A percentile compares a stretch with the other conserved stretches of the same genome.
phyloP scores from a whole-genome alignment of 2,329 filamentous ascomycete genomes.

The Geosmithia morbida region DNA sequence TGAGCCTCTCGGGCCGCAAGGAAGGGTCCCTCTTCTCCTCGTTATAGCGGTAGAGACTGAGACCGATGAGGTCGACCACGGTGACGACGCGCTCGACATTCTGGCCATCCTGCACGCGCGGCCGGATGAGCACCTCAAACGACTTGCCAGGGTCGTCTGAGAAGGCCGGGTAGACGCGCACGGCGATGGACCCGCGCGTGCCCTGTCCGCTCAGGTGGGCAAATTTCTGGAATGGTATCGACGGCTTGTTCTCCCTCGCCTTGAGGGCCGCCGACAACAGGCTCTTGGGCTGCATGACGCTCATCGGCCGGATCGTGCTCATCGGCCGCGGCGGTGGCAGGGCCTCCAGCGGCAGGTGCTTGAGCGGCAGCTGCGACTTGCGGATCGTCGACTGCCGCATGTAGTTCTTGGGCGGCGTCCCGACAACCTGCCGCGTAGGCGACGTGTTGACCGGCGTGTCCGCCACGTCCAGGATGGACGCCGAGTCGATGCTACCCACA shows the following conservation, averaged over 20 bases:
- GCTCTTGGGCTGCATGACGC: slow-evolving; percentile 55
- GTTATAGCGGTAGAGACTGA: slow-evolving; percentile 64
- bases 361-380: slow-evolving; percentile 40
- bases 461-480: slow-evolving; percentile 53
- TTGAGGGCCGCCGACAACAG: slow-evolving; percentile 58
- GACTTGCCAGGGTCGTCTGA: slow-evolving; percentile 49
- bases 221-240: slow-evolving; percentile 63
- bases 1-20: slow-evolving; percentile 49
- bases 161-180: slow-evolving; percentile 66
- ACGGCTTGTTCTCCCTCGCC: slow-evolving; percentile 53
- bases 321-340: slow-evolving; percentile 58
- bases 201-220: slow-evolving; percentile 65
- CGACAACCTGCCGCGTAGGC: slow-evolving; percentile 42
- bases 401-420: slow-evolving; percentile 48
- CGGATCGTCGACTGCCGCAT: slow-evolving; percentile 48
- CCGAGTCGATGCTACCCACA: slow-evolving; percentile 53
- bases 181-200: slow-evolving; percentile 59
- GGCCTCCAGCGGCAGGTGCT: slow-evolving; percentile 44
- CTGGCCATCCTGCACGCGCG: slow-evolving; percentile 54
- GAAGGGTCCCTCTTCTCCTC: slow-evolving; percentile 61
- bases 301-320: slow-evolving; percentile 48
- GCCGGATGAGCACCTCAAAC: slow-evolving; percentile 57
- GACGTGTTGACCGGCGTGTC: slow-evolving; percentile 42
- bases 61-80: slow-evolving; percentile 68
- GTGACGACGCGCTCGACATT: slow-evolving; percentile 46